A percentile compares a stretch with the other conserved stretches of the same genome.
These are phyloP conservation scores for Fusarium stilboides DNA, from an alignment of 2,329 filamentous ascomycete genomes.

Conservation along the genomic window DNA sequence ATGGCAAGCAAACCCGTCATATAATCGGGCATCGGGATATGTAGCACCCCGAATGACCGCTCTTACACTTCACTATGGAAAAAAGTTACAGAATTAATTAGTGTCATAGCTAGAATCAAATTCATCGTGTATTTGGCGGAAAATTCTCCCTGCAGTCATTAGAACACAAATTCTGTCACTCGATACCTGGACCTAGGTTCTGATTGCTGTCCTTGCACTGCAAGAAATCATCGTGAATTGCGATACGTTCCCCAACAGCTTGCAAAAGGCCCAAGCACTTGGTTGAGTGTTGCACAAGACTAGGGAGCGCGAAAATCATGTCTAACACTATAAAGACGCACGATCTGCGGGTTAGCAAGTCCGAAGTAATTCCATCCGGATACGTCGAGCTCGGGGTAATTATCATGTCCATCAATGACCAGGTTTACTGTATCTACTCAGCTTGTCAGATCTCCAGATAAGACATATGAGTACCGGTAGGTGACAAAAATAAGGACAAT, in stretches of 20 bases:
- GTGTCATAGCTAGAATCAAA: slow-evolving; percentile 13
- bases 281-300: slow-evolving; percentile 30
- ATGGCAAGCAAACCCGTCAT: slow-evolving; percentile 19
- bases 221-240: slow-evolving; percentile 5
- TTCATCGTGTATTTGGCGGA: slow-evolving; percentile 11
- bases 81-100: slow-evolving; percentile 3
- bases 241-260: slow-evolving; percentile 25
- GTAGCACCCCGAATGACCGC: slow-evolving; percentile 3
- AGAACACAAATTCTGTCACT: slow-evolving; percentile 5
- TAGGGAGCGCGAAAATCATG: slow-evolving; percentile 23
- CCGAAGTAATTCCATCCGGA: slow-evolving; percentile 25
- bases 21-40: slow-evolving; percentile 26
- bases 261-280: slow-evolving; percentile 30
- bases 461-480: neutral
- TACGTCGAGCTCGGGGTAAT: slow-evolving; percentile 14
- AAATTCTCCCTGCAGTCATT: neutral
- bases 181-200: slow-evolving; percentile 3
- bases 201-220: slow-evolving; percentile 24
- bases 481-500: slow-evolving; percentile 1
- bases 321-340: slow-evolving; percentile 4
- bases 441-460: slow-evolving; percentile 6
- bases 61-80: neutral
- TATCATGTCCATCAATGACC: slow-evolving; percentile 27
- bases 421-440: slow-evolving; percentile 6
- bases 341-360: slow-evolving; percentile 30